Conservation (phyloP, 129 eudicot species). For the Arctium minus region DNA sequence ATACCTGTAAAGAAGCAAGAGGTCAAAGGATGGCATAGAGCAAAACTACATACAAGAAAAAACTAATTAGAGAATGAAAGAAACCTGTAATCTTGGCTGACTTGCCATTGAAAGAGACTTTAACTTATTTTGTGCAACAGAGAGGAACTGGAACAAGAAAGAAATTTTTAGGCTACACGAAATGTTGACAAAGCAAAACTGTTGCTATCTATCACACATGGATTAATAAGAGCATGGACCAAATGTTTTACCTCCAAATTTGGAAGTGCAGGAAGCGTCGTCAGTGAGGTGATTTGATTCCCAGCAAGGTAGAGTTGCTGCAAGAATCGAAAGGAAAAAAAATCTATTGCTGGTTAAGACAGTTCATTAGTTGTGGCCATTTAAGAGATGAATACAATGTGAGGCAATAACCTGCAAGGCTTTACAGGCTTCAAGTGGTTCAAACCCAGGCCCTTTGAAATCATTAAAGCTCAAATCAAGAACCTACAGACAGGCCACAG, state of each 20-base stretch:
- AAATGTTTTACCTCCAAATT: conserved; percentile 72
- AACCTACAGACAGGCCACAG: conserved; percentile 52
- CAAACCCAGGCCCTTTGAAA: conserved; percentile 98
- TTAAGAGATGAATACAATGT: not conserved
- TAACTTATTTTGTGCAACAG: conserved; percentile 93
- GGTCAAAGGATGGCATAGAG: conserved; percentile 8
- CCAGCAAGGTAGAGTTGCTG: conserved; percentile 99
- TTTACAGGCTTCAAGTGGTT: conserved; percentile 90
- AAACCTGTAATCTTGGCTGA: conserved; percentile 97
- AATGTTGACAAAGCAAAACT: not conserved
- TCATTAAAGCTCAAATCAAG: conserved; percentile 98
- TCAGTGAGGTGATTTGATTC: conserved; percentile 86
- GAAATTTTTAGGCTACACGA: not conserved
- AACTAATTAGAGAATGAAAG: not conserved
- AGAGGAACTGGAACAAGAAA: conserved; percentile 67
- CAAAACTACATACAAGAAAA: conserved; percentile 1
- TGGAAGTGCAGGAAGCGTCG: conserved; percentile 92
- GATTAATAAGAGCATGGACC: not conserved
- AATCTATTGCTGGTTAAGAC: not conserved
- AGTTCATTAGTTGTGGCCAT: not conserved
- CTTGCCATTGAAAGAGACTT: conserved; percentile 97
- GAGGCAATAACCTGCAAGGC: conserved; percentile 65
- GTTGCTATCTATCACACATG: not conserved
- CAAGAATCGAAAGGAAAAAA: conserved; percentile 19
- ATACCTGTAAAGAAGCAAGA: conserved; percentile 49